Evolutionary conservation across 2,329 filamentous ascomycete species (phyloP), one percentile per base, ranked within the genome.

Genomic region (Colletotrichum liaoningense): DNA sequence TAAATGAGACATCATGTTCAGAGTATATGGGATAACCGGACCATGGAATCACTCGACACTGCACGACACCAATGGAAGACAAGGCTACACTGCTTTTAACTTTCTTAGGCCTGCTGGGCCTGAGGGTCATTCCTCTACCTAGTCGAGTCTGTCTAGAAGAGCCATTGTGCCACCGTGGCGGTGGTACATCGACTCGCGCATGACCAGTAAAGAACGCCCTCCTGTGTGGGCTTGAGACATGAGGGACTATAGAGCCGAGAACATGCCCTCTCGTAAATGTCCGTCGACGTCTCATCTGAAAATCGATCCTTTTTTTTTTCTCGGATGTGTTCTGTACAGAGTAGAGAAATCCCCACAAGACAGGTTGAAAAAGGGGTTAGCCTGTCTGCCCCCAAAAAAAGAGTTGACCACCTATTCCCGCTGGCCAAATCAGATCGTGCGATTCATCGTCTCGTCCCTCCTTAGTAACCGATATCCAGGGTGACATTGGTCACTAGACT

Each of bases 341-440:
- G 49, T 30, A 70, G 57, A 57, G 42, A 59, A 64, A 72, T 35
- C 38, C 65, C 35, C 60, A 60, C 60, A 59, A 33, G 55, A 73
- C 70, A 73, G 70, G 70, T 73, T 73, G 19, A 49, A 52, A 70
- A 70, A 73, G 46, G 54, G 70, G 67, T 73, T 60, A 65, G 55
- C 67, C 70, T 73, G 67, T 69, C 67, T 65, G 33, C 67, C 70
- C 70, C 70, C 24, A 56, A 30, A 56, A 70, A 33, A 52, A 56
- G 70, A 73, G 60, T 73, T 70, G 70, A 55, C 67, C 70, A 49
- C 59, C 70, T 42, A 59, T 69, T 54, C 66, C 56, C 60, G 67
- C 60, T 70, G 70, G 60, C 60, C 67, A 70, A 73, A 70, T 60
- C 70, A 70, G 57, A 73, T 62, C 70, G 60, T 73, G 67, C 46